A percentile compares a stretch with the other conserved stretches of the same genome.
phyloP scores from a whole-genome alignment of 23 red algal genomes.

The Agarophyton chilense region DNA sequence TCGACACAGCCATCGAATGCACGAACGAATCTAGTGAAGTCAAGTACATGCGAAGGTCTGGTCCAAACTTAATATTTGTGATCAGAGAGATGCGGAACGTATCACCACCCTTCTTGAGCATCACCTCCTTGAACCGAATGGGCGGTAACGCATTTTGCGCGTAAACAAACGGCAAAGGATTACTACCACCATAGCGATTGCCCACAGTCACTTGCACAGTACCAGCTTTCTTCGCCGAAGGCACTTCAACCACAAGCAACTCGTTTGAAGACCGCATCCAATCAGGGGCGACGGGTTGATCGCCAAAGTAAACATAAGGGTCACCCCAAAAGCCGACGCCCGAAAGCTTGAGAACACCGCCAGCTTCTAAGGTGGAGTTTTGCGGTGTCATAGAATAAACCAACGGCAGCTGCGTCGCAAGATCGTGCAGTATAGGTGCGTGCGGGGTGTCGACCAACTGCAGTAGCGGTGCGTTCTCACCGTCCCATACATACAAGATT shows the following conservation, averaged over 20 bases:
- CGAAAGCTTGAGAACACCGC: conserved; percentile 29
- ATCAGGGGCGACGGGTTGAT: conserved; percentile 17
- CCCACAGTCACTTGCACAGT: conserved; percentile 41
- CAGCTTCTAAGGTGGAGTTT: conserved; percentile 51
- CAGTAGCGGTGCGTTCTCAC: background rate
- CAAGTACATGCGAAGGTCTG: conserved; percentile 52
- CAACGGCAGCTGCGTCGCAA: conserved; percentile 46
- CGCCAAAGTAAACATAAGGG: conserved; percentile 48
- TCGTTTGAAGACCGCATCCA: conserved; percentile 14
- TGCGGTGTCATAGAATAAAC: conserved; percentile 25
- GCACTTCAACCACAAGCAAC: conserved; percentile 43
- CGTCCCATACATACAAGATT: conserved; percentile 19
- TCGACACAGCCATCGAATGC: conserved; percentile 42
- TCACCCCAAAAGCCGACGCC: conserved; percentile 56
- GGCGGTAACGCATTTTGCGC: conserved; percentile 26
- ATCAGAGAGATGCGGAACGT: conserved; percentile 39
- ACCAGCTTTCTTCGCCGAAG: conserved; percentile 24
- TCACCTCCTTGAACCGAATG: conserved; percentile 36
- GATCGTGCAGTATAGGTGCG: conserved; percentile 31
- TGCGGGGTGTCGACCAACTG: conserved; percentile 5
- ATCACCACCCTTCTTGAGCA: conserved; percentile 7
- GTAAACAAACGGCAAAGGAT: conserved; percentile 52
- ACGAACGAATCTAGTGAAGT: conserved; percentile 53
- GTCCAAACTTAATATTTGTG: conserved; percentile 52
- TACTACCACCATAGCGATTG: conserved; percentile 43